phyloP scores from a whole-genome alignment of 2,329 filamentous ascomycete genomes.

The Fusarium foetens region DNA sequence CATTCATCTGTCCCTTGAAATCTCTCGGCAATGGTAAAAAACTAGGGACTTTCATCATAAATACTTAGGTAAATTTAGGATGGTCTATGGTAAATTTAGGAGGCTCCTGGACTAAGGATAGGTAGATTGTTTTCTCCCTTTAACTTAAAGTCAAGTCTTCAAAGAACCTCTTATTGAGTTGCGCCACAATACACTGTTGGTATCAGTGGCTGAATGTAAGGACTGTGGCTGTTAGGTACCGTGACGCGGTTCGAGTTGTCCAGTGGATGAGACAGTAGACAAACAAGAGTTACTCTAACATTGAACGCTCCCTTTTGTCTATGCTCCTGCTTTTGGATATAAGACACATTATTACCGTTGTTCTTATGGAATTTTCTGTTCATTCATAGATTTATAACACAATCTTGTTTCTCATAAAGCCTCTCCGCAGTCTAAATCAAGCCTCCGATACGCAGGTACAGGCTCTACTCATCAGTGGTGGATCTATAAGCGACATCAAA shows the following conservation, averaged over 20 bases:
- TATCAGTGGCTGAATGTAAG: constrained; percentile 11
- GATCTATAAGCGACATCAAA: constrained; percentile 29
- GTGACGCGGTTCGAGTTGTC: constrained; percentile 31
- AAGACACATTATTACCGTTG: not conserved
- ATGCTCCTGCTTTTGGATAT: not conserved
- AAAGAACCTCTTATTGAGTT: not conserved
- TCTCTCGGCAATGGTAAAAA: not conserved
- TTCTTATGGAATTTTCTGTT: not conserved
- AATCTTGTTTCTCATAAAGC: not conserved
- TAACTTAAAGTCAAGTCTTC: not conserved
- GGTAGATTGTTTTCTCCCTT: not conserved
- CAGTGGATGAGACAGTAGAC: constrained; percentile 30
- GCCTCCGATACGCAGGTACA: constrained; percentile 17
- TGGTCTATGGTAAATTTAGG: no score
- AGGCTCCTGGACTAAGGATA: not conserved
- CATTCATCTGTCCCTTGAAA: not conserved
- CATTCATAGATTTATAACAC: not conserved
- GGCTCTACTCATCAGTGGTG: constrained; percentile 23
- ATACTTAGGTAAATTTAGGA: not conserved
- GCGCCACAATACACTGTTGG: constrained; percentile 3
- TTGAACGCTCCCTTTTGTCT: constrained; percentile 13
- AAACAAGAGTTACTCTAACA: constrained; percentile 26
- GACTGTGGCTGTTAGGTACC: constrained; percentile 28
- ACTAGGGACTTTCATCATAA: not conserved
- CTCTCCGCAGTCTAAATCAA: constrained; percentile 11